Evolutionary conservation across 345 rosid species (phyloP), one percentile per base, ranked within the genome.

Genomic region (Arabidopsis arenosa): DNA sequence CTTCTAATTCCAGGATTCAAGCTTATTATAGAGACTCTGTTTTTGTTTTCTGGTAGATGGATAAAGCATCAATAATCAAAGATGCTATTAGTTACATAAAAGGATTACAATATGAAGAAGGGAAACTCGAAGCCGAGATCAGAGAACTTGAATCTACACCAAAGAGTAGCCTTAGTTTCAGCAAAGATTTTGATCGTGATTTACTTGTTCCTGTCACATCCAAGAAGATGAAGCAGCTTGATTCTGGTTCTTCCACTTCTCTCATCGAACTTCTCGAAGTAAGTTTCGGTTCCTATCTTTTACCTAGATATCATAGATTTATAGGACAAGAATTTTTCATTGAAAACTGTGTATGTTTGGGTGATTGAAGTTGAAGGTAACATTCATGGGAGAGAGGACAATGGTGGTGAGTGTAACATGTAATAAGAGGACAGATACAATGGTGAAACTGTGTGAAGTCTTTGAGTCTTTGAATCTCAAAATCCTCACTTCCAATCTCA

Each of bases 31-130:
- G 26, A 1, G 73, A 23, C 39, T 45, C 21, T 56, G 18, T 7
- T 6, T 17, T 68, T 9, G 33, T 1, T 3, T n/a, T 30, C 7
- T 68, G 57, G 15, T 23, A 95, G 99, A 95, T 95, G 99, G 99
- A 95, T 72, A 95, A 90, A 84, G 99, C 99, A 13, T 95, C 99
- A n/a, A 95, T 95, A 75, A 84, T 95, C 67, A 95, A 89, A 78
- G 99, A 95, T 35, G 97, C 99, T 5, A 95, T 95, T 14, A 88
- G 87, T 51, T 92, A 95, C 79, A 92, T 95, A 58, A 85, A 92
- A 75, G 92, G 90, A 45, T 69, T 95, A 74, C 99, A 90, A 14
- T 87, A 86, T 1, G 97, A 90, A 76, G 93, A 95, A 78, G 82
- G 74, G 53, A 83, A 85, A 72, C 88, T 95, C 12, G 86, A 82